phyloP scores from a whole-genome alignment of 2,329 filamentous ascomycete genomes.

The Alternaria consortialis region DNA sequence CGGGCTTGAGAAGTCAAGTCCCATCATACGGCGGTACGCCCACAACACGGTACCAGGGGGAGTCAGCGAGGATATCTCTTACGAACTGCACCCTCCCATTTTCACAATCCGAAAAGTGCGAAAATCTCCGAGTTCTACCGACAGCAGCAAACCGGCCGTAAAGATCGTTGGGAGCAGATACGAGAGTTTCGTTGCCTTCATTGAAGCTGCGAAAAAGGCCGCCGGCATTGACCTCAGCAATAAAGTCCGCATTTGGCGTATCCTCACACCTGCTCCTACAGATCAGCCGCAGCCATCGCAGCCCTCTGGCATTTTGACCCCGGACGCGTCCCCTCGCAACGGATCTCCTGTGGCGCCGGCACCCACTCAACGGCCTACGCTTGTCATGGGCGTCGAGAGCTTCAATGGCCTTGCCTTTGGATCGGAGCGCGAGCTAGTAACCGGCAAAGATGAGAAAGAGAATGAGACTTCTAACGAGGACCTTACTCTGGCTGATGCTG shows the following conservation, averaged over 20 bases:
- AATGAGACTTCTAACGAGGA: constrained; percentile 82
- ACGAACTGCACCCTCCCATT: constrained; percentile 84
- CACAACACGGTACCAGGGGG: constrained; percentile 75
- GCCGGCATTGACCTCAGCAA: constrained; percentile 72
- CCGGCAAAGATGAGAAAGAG: constrained; percentile 72
- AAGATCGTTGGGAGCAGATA: constrained; percentile 76
- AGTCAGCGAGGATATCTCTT: constrained; percentile 71
- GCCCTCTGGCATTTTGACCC: constrained; percentile 54
- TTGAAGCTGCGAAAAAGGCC: constrained; percentile 75
- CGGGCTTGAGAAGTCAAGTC: constrained; percentile 73
- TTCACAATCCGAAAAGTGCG: constrained; percentile 85
- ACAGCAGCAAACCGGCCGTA: constrained; percentile 68
- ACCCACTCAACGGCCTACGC: constrained; percentile 52
- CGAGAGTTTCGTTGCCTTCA: constrained; percentile 75
- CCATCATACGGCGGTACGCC: constrained; percentile 77
- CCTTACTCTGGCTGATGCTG: constrained; percentile 70
- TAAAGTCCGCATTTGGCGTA: constrained; percentile 80
- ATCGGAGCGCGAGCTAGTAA: constrained; percentile 71
- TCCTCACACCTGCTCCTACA: constrained; percentile 60
- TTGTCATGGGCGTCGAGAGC: constrained; percentile 69
- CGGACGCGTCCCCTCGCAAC: constrained; percentile 56
- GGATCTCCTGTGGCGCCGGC: constrained; percentile 49
- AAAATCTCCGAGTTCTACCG: constrained; percentile 68
- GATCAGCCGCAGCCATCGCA: constrained; percentile 40
- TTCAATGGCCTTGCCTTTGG: constrained; percentile 71